Percentiles rank a stretch among this genome's conserved stretches.
Conservation (phyloP, 441 rosid species). For the Adansonia gregorii region DNA sequence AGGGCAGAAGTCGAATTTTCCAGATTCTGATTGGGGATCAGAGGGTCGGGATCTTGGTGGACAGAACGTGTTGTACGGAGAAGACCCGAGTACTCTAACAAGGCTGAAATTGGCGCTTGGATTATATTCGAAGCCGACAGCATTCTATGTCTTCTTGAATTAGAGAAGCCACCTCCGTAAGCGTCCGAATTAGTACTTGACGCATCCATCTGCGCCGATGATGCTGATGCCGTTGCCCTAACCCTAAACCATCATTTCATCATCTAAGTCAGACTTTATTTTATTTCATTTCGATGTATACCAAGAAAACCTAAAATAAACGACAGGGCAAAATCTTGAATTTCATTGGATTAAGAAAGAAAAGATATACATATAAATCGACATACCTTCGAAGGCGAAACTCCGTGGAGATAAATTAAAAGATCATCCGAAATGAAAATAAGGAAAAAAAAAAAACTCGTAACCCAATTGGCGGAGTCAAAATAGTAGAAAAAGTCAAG, state of each 20-base stretch:
- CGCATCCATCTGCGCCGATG: slow-evolving; percentile 67
- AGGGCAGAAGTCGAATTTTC: slow-evolving; percentile 48
- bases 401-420: slow-evolving; percentile 46
- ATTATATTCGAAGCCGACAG: slow-evolving; percentile 80
- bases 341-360: not conserved
- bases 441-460: not conserved
- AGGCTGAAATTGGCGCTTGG: slow-evolving; percentile 86
- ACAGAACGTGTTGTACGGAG: slow-evolving; percentile 56
- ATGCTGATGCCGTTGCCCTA: slow-evolving; percentile 36
- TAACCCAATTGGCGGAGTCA: slow-evolving; percentile 16
- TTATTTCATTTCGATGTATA: not conserved
- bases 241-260: slow-evolving; percentile 47
- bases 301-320: not conserved
- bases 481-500: not conserved
- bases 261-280: slow-evolving; percentile 10
- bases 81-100: slow-evolving; percentile 90
- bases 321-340: not conserved
- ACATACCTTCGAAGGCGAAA: slow-evolving; percentile 66
- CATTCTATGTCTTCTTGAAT: slow-evolving; percentile 63
- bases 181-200: slow-evolving; percentile 57
- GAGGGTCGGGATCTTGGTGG: slow-evolving; percentile 60
- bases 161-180: slow-evolving; percentile 50
- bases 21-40: slow-evolving; percentile 38
- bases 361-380: not conserved
- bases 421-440: not conserved